Evolutionary conservation across 371 early-diverging fungal species (phyloP).

Genomic region (Polyrhizophydium stewartii): DNA sequence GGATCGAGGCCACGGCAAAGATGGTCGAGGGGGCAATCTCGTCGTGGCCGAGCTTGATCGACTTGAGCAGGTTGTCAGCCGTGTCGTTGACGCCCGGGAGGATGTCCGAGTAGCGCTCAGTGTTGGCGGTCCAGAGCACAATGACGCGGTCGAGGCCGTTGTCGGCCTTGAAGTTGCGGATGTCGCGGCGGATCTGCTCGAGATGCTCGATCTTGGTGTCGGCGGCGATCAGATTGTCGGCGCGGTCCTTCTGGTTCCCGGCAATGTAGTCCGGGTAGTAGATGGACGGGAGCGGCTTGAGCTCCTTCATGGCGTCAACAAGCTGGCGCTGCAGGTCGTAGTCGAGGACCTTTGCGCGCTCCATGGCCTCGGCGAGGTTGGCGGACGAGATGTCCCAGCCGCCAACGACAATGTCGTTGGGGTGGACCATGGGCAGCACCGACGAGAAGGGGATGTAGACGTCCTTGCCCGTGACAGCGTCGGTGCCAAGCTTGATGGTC

Average conservation of each 20-base stretch:
- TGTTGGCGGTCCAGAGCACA: slow-evolving; percentile 98
- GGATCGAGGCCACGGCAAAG: slow-evolving; percentile 93
- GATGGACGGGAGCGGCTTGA: slow-evolving; percentile 87
- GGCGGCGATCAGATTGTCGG: slow-evolving; percentile 85
- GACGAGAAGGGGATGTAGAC: slow-evolving; percentile 84
- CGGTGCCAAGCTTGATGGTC: slow-evolving; percentile 86
- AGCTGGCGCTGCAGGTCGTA: slow-evolving; percentile 94
- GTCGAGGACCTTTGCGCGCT: slow-evolving; percentile 88
- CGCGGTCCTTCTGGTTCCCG: slow-evolving; percentile 94
- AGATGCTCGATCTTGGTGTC: slow-evolving; percentile 82
- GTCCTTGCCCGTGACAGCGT: slow-evolving; percentile 62
- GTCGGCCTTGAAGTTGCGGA: slow-evolving; percentile 82
- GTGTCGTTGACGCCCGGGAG: slow-evolving; percentile 93
- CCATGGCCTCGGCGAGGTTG: slow-evolving; percentile 88
- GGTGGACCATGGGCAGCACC: slow-evolving; percentile 92
- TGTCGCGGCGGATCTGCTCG: slow-evolving; percentile 87
- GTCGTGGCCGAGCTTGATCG: slow-evolving; percentile 72
- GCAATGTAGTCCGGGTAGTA: slow-evolving; percentile 92
- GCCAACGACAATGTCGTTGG: slow-evolving; percentile 91
- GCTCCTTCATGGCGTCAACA: slow-evolving; percentile 63
- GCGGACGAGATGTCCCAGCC: slow-evolving; percentile 94
- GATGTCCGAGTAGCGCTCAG: slow-evolving; percentile 80
- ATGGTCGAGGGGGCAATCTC: slow-evolving; percentile 96
- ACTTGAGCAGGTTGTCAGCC: slow-evolving; percentile 80
- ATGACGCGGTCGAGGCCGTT: slow-evolving; percentile 89